phyloP scores from a whole-genome alignment of 768 basidiomycete species.

The Coprinopsis sp. region DNA sequence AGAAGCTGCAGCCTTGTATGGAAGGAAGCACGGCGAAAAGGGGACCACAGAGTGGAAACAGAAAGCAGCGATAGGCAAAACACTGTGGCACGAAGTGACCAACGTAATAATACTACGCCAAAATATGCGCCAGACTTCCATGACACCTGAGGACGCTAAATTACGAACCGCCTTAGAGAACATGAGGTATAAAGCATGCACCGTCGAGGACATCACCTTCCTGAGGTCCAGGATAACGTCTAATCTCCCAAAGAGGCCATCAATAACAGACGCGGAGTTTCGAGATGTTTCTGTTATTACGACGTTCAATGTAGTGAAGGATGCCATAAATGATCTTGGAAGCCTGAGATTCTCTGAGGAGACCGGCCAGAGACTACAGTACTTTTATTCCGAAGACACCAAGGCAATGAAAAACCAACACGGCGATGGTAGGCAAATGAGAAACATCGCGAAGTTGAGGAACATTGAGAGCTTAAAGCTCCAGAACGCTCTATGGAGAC shows the following conservation, averaged over 20 bases:
- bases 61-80: conserved; percentile 18
- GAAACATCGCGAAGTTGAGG: no score
- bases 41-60: no score
- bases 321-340: conserved; percentile 32
- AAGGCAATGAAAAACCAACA: no score
- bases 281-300: conserved; percentile 35
- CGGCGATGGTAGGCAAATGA: no score
- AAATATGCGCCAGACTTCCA: conserved; percentile 27
- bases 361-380: conserved; percentile 17
- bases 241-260: no score
- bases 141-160: conserved; percentile 12
- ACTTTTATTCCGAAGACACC: conserved; percentile 27
- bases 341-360: conserved; percentile 29
- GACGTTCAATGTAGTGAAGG: conserved; percentile 29
- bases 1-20: no score
- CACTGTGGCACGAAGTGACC: conserved; percentile 28
- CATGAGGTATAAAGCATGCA: conserved; percentile 27
- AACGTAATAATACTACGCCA: conserved; percentile 27
- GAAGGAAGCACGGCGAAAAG: no score
- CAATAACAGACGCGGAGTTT: conserved; percentile 18
- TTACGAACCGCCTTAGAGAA: conserved; percentile 18
- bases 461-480: no score
- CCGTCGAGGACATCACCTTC: conserved; percentile 30
- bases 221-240: conserved; percentile 22
- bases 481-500: conserved; percentile 16